Percentiles rank a stretch among this genome's conserved stretches.
These are phyloP conservation scores for Lactifluus rugatus DNA, from an alignment of 768 basidiomycete species.

Conservation along the genomic window DNA sequence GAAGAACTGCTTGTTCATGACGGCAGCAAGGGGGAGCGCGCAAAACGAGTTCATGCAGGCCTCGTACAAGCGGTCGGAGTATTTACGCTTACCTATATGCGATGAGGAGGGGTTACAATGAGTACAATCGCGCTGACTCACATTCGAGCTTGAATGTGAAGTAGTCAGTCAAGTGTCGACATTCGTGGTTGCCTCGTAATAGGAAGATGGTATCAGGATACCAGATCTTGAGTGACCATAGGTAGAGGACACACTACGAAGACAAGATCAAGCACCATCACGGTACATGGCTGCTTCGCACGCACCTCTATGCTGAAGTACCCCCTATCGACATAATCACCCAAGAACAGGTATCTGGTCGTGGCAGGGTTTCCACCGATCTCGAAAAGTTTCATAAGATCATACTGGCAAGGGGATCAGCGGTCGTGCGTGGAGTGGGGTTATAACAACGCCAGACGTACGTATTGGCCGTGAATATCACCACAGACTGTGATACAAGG, in stretches of 20 bases:
- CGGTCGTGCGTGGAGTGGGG: slow-evolving; percentile 6
- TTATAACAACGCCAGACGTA: slow-evolving; percentile 32
- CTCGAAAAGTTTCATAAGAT: slow-evolving; percentile 73
- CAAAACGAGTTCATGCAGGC: slow-evolving; percentile 99
- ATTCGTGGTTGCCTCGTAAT: slow-evolving; percentile 97
- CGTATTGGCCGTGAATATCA: slow-evolving; percentile 99
- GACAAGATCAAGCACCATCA: slow-evolving; percentile 10
- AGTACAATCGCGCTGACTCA: slow-evolving; percentile 31
- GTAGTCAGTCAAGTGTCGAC: slow-evolving; percentile 95
- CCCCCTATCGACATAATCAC: slow-evolving; percentile 67
- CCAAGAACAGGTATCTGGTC: slow-evolving; percentile 64
- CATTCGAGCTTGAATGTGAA: slow-evolving; percentile 99
- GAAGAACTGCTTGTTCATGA: slow-evolving; percentile 99
- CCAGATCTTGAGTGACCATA: slow-evolving; percentile 99
- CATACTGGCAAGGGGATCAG: slow-evolving; percentile 38
- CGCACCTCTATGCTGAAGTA: slow-evolving; percentile 67
- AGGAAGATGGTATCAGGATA: slow-evolving; percentile 96
- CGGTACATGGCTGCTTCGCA: background rate
- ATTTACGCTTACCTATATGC: slow-evolving; percentile 88
- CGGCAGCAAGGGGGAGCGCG: slow-evolving; percentile 83
- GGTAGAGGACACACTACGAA: slow-evolving; percentile 84
- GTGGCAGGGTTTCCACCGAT: slow-evolving; percentile 67
- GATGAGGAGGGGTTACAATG: background rate
- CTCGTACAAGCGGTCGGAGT: slow-evolving; percentile 92
- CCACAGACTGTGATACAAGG: slow-evolving; percentile 46